Percentiles rank a stretch among this genome's conserved stretches.
Conservation (phyloP, 441 rosid genomes). For the Rhodomyrtus psidioides region DNA sequence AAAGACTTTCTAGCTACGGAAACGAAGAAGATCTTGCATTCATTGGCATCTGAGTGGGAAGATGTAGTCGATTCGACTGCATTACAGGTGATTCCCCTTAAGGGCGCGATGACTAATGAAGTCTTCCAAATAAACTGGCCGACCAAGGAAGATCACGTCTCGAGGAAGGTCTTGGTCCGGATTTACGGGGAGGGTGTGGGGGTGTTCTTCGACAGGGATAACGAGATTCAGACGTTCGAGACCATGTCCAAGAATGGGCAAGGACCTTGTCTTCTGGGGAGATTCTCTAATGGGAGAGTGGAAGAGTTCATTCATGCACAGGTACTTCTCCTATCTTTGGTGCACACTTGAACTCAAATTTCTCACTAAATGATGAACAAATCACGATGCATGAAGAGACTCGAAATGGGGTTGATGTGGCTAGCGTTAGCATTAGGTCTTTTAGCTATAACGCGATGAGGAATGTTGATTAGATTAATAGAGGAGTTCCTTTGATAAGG, state of each 20-base stretch:
- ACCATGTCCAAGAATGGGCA: conserved; percentile 81
- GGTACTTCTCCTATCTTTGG: conserved; percentile 25
- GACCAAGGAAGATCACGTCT: conserved; percentile 23
- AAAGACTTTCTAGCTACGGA: conserved; percentile 45
- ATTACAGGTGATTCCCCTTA: conserved; percentile 53
- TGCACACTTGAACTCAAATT: not conserved
- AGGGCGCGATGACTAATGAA: conserved; percentile 74
- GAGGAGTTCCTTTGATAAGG: not conserved
- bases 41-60: conserved; percentile 78
- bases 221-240: conserved; percentile 85
- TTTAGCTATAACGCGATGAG: not conserved
- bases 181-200: conserved; percentile 92
- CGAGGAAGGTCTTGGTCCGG: conserved; percentile 73
- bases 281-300: conserved; percentile 75
- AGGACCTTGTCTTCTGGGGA: conserved; percentile 73
- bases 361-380: not conserved
- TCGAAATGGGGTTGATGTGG: too few species aligned
- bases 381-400: not conserved
- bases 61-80: conserved; percentile 56
- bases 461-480: not conserved
- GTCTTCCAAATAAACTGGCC: conserved; percentile 71
- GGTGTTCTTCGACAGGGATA: conserved; percentile 67
- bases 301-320: conserved; percentile 91
- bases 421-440: not conserved
- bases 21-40: conserved; percentile 55